Conservation (phyloP, 306 rosid species). For the Albizia julibrissin region DNA sequence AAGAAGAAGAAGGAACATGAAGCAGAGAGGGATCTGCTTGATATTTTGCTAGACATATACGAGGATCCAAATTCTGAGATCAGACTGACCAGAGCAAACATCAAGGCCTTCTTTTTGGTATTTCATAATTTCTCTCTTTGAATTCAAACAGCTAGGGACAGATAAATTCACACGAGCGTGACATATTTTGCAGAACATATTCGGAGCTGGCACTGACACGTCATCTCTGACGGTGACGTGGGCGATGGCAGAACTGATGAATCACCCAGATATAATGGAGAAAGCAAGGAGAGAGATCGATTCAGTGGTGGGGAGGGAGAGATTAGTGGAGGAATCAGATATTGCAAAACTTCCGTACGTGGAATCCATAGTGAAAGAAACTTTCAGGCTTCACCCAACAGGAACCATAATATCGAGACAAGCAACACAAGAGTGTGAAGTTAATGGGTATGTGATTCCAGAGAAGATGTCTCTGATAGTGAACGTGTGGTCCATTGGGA, state of each 20-base stretch:
- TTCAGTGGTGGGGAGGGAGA: constrained; percentile 44
- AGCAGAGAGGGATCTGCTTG: constrained; percentile 39
- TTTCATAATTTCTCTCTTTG: background rate
- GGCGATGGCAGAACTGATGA: constrained; percentile 50
- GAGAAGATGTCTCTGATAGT: constrained; percentile 44
- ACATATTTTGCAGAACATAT: constrained; percentile 34
- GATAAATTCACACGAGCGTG: background rate
- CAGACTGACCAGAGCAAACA: constrained; percentile 43
- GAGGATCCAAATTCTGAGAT: constrained; percentile 38
- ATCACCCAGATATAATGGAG: constrained; percentile 48
- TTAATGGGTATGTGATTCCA: constrained; percentile 50
- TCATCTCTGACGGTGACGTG: constrained; percentile 41
- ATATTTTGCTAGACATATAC: constrained; percentile 40
- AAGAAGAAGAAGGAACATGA: background rate
- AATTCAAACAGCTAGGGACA: background rate
- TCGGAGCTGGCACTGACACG: constrained; percentile 48
- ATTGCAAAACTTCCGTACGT: constrained; percentile 50
- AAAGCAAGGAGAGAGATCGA: constrained; percentile 56
- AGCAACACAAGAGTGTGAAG: constrained; percentile 34
- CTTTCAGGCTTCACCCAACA: constrained; percentile 61
- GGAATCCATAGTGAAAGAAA: constrained; percentile 58
- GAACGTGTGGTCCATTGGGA: constrained; percentile 58
- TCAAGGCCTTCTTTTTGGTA: constrained; percentile 50
- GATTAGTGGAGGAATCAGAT: constrained; percentile 54
- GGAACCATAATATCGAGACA: constrained; percentile 57